Percentiles rank a stretch among this genome's conserved stretches.
Evolutionary conservation across 129 eudicot species (phyloP).

Genomic region (Arctium lappa): DNA sequence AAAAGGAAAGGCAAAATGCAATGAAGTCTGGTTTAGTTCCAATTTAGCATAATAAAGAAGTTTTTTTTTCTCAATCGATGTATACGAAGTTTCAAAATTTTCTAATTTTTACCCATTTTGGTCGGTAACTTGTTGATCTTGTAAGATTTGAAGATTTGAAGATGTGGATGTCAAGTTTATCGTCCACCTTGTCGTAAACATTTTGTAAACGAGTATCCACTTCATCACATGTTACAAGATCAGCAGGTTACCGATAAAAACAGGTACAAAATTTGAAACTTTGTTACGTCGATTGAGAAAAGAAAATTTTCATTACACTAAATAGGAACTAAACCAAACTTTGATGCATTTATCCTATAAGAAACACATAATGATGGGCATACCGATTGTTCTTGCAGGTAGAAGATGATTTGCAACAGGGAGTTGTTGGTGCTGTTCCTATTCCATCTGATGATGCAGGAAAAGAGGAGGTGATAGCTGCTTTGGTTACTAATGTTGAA

Average conservation of each 20-base stretch:
- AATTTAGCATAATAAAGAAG: background rate
- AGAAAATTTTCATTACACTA: background rate
- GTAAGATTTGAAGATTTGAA: no score
- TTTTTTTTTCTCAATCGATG: background rate
- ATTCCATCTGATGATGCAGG: conserved; percentile 62
- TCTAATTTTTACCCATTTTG: background rate
- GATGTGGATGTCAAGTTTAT: background rate
- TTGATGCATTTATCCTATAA: background rate
- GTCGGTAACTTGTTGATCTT: background rate
- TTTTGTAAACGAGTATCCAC: background rate
- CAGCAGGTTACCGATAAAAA: background rate
- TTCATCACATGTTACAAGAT: background rate
- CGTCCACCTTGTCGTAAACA: background rate
- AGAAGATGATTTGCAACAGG: conserved; percentile 58
- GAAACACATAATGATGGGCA: background rate
- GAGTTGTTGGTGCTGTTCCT: conserved; percentile 77
- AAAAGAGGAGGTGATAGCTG: conserved; percentile 70
- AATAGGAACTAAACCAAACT: background rate
- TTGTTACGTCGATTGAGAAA: background rate
- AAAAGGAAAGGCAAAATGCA: background rate
- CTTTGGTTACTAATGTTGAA: conserved; percentile 82
- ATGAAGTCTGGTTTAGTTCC: background rate
- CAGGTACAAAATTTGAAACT: background rate
- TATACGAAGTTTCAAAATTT: background rate
- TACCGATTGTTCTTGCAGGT: conserved; percentile 42